Evolutionary conservation across 192 early-diverging fungal species (phyloP).

Genomic region (Oehlia diaphana): DNA sequence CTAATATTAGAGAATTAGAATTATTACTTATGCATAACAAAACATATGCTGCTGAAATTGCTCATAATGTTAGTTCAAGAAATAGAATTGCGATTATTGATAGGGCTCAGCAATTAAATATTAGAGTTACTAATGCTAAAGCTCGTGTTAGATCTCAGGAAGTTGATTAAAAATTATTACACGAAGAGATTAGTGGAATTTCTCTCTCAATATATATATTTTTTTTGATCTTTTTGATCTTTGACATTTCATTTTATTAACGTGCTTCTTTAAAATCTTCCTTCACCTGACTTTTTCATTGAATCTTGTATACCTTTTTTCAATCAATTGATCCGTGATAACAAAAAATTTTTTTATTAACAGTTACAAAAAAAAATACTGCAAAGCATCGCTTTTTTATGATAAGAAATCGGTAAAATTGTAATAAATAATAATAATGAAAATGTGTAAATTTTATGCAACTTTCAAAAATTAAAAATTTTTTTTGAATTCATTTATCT

Average conservation of each 20-base stretch:
- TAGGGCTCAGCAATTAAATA: slow-evolving; percentile 93
- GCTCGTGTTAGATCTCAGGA: slow-evolving; percentile 29
- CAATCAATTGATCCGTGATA: not conserved
- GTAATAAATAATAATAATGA: too few species aligned
- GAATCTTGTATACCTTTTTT: not conserved
- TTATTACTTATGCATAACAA: slow-evolving; percentile 99
- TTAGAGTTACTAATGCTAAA: slow-evolving; percentile 88
- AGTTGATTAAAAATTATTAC: slow-evolving; percentile 13
- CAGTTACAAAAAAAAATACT: too few species aligned
- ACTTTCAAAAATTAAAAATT: too few species aligned
- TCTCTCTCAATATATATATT: not conserved
- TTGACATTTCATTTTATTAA: not conserved
- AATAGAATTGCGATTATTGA: slow-evolving; percentile 92
- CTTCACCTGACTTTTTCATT: not conserved
- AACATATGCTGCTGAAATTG: slow-evolving; percentile 98
- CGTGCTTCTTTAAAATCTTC: not conserved
- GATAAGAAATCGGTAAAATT: too few species aligned
- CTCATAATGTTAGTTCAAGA: slow-evolving; percentile 93
- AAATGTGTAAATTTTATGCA: too few species aligned
- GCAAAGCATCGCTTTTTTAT: too few species aligned
- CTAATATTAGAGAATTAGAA: slow-evolving; percentile 91
- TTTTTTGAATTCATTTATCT: too few species aligned
- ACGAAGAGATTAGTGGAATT: not conserved
- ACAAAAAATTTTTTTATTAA: too few species aligned
- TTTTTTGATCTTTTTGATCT: not conserved